A percentile compares a stretch with the other conserved stretches of the same genome.
Evolutionary conservation across 768 basidiomycete genomes (phyloP).

Genomic region (Mycena metata): DNA sequence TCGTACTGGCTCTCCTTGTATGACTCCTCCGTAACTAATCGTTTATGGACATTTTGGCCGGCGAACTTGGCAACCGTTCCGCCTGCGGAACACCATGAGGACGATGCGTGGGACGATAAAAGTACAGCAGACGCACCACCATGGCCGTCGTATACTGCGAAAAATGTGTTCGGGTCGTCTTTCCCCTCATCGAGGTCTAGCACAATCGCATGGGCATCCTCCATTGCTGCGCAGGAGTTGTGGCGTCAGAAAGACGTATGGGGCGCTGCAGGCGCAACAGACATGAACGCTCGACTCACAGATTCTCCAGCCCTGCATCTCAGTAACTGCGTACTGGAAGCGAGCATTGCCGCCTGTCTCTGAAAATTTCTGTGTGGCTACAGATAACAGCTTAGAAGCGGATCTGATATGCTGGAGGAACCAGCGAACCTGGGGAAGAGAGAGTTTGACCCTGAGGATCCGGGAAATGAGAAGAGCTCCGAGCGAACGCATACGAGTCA

Average conservation of each 20-base stretch:
- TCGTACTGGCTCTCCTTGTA: conserved; percentile 81
- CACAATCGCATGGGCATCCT: conserved; percentile 90
- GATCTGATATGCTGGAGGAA: conserved; percentile 8
- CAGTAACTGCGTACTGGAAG: conserved; percentile 83
- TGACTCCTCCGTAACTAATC: conserved; percentile 77
- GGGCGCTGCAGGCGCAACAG: conserved; percentile 16
- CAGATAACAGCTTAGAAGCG: conserved; percentile 33
- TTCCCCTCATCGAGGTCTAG: conserved; percentile 73
- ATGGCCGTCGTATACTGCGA: conserved; percentile 98
- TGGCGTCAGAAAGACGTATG: conserved; percentile 37
- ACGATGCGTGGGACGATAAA: conserved; percentile 23
- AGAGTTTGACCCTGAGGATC: conserved; percentile 84
- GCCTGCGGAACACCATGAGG: conserved; percentile 59
- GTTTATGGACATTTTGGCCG: conserved; percentile 85
- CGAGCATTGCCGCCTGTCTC: conserved; percentile 78
- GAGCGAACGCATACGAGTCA: not conserved
- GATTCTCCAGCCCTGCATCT: conserved; percentile 99
- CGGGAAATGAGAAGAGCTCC: conserved; percentile 35
- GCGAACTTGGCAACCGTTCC: conserved; percentile 89
- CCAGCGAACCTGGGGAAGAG: conserved; percentile 76
- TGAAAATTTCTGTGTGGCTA: conserved; percentile 88
- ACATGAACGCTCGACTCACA: conserved; percentile 69
- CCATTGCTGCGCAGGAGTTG: conserved; percentile 80
- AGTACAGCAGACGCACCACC: conserved; percentile 73
- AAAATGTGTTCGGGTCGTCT: conserved; percentile 78